Evolutionary conservation across 1,284 basidiomycete genomes (phyloP).

Genomic region (Chalciporus piperatoides): DNA sequence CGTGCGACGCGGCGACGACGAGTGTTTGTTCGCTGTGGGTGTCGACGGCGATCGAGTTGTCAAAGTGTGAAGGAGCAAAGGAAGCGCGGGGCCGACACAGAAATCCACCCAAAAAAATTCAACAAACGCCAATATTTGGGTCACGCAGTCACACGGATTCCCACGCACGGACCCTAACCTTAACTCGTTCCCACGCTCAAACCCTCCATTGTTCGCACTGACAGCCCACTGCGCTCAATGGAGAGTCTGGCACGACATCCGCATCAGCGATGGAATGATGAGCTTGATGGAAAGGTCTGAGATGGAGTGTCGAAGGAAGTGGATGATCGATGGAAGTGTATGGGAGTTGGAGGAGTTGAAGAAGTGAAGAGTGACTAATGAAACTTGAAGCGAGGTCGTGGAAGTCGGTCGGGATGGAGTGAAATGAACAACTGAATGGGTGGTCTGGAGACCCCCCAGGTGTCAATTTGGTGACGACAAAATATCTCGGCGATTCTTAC

Average conservation of each 20-base stretch:
- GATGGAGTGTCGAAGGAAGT: neutral
- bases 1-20: constrained; percentile 33
- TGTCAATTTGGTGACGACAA: constrained; percentile 12
- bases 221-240: constrained; percentile 4
- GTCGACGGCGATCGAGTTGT: constrained; percentile 39
- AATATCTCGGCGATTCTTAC: constrained; percentile 10
- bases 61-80: constrained; percentile 42
- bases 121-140: constrained; percentile 41
- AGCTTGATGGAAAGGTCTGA: too few relatives aligned
- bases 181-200: constrained; percentile 32
- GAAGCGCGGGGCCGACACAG: constrained; percentile 45
- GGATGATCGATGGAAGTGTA: neutral
- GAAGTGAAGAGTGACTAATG: neutral
- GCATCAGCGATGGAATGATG: neutral
- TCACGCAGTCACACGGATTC: constrained; percentile 36
- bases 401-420: neutral
- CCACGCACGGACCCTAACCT: constrained; percentile 43
- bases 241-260: constrained; percentile 1
- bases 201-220: constrained; percentile 20
- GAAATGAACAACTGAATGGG: constrained; percentile 15
- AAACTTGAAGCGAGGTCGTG: neutral
- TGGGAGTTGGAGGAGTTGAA: neutral
- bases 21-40: constrained; percentile 30
- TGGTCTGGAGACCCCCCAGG: constrained; percentile 29
- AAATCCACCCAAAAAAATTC: constrained; percentile 38